Evolutionary conservation across 306 rosid species (phyloP), one percentile per base, ranked within the genome.

Genomic region (Pachyrhizus erosus): DNA sequence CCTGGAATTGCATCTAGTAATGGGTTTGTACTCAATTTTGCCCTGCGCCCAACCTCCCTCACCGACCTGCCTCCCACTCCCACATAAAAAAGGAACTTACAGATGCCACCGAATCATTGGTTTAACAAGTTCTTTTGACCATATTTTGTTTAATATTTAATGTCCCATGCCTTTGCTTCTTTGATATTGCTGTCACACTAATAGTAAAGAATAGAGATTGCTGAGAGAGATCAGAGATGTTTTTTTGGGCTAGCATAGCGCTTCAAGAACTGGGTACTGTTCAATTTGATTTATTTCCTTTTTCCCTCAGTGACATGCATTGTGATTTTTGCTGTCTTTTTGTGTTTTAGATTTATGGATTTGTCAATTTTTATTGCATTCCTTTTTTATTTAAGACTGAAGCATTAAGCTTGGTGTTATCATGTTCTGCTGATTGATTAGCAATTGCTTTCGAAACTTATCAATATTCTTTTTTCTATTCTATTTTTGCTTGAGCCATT

Each of bases 251-350:
- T 7, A 12, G 40, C 14, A 9, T 75, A 49, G 18, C 17, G 39
- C 48, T 15, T 64, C 17, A n/a, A 42, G 73, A 62, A 52, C 76
- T 70, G 31, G 80, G 80, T 81, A 76, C 75, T 42, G 57, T 70
- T 66, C 51, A 70, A 37, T 69, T 76, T 60, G 40, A 54, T 81
- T 39, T 12, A 18, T 66, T 70, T 70, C 64, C 69, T 29, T 26
- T 76, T 76, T 26, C 66, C n/a, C 9, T 70, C 31, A 1, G 18
- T 46, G 68, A 39, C 27, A 37, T 17, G 61, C 40, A 72, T 42
- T 48, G 34, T 21, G 24, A 49, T 20, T 64, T 79, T 18, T 75
- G 40, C 46, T 18, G 34, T 80, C 51, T 75, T 46, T 84, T 73
- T 11, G 65, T 12, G 11, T 65, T 71, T 64, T 84, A 73, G 68